A percentile compares a stretch with the other conserved stretches of the same genome.
These are phyloP conservation scores for Alternaria conjuncta DNA, from an alignment of 2,329 filamentous ascomycete genomes.

Conservation along the genomic window DNA sequence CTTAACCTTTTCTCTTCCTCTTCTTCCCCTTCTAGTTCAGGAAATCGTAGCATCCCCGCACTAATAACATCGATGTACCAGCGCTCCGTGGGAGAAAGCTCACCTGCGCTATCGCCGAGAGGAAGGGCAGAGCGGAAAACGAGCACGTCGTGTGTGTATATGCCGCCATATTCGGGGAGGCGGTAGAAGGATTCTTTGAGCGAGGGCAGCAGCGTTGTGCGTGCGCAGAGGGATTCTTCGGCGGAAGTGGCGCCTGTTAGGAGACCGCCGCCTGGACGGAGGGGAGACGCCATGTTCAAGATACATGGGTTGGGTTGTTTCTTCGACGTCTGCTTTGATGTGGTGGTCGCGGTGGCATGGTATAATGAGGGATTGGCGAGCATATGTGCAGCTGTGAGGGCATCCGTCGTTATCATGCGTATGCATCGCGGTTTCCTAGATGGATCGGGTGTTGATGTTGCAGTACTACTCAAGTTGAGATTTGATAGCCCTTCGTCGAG, in stretches of 20 bases:
- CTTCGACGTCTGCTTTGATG: slow-evolving; percentile 8
- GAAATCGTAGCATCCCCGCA: slow-evolving; percentile 65
- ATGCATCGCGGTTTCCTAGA: slow-evolving; percentile 37
- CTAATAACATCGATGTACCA: slow-evolving; percentile 66
- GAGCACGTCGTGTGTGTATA: slow-evolving; percentile 65
- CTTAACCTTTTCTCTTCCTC: slow-evolving; percentile 29
- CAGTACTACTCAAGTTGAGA: slow-evolving; percentile 1
- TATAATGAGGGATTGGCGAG: slow-evolving; percentile 33
- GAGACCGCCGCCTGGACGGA: slow-evolving; percentile 67
- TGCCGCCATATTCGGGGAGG: slow-evolving; percentile 62
- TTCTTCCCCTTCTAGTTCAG: slow-evolving; percentile 58
- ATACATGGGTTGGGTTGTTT: slow-evolving; percentile 57
- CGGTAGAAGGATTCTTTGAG: slow-evolving; percentile 66
- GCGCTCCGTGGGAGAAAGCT: slow-evolving; percentile 56
- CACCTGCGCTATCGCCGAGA: slow-evolving; percentile 44
- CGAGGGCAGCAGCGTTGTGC: slow-evolving; percentile 65
- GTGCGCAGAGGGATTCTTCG: slow-evolving; percentile 67
- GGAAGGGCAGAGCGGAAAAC: slow-evolving; percentile 58
- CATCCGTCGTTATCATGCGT: slow-evolving; percentile 59
- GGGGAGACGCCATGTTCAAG: slow-evolving; percentile 69
- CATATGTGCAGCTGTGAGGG: slow-evolving; percentile 59
- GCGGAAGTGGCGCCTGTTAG: slow-evolving; percentile 65
- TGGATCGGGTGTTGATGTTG: background rate
- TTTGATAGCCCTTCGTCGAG: slow-evolving; percentile 17
- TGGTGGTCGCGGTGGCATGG: background rate